These are phyloP conservation scores for Blastocystis sp. DNA, from an alignment of 352 stramenopile species.

Conservation along the genomic window DNA sequence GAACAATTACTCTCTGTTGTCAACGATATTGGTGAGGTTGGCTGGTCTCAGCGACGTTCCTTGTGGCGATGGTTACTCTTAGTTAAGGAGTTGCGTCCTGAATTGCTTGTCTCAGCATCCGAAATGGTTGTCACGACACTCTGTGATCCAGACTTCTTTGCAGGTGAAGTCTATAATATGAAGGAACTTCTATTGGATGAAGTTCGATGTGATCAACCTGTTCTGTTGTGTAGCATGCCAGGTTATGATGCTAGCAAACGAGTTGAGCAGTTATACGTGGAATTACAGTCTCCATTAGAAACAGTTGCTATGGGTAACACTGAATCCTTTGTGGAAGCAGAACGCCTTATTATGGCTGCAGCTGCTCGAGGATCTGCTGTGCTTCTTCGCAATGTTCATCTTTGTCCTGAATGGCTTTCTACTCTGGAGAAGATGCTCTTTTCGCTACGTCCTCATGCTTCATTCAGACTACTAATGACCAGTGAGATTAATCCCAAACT, in stretches of 20 bases:
- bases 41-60: conserved; percentile 68
- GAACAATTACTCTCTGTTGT: conserved; percentile 68
- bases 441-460: conserved; percentile 68
- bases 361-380: conserved; percentile 91
- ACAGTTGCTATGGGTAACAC: conserved; percentile 94
- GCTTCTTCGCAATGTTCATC: conserved; percentile 95
- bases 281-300: conserved; percentile 82
- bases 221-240: conserved; percentile 89
- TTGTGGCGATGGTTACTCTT: conserved; percentile 64
- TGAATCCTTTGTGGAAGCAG: conserved; percentile 87
- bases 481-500: conserved; percentile 90
- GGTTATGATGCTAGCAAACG: conserved; percentile 93
- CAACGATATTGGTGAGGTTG: conserved; percentile 65
- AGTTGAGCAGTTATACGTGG: conserved; percentile 85
- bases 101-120: conserved; percentile 43
- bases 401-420: conserved; percentile 92
- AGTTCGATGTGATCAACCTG: conserved; percentile 78
- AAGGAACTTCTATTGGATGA: conserved; percentile 81
- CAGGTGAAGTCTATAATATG: conserved; percentile 41
- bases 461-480: conserved; percentile 87
- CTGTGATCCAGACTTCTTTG: conserved; percentile 39
- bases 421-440: conserved; percentile 93
- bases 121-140: conserved; percentile 39
- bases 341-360: conserved; percentile 85
- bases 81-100: conserved; percentile 60